phyloP scores from a whole-genome alignment of 163 green algal genomes.

The Scenedesmus sp. region DNA sequence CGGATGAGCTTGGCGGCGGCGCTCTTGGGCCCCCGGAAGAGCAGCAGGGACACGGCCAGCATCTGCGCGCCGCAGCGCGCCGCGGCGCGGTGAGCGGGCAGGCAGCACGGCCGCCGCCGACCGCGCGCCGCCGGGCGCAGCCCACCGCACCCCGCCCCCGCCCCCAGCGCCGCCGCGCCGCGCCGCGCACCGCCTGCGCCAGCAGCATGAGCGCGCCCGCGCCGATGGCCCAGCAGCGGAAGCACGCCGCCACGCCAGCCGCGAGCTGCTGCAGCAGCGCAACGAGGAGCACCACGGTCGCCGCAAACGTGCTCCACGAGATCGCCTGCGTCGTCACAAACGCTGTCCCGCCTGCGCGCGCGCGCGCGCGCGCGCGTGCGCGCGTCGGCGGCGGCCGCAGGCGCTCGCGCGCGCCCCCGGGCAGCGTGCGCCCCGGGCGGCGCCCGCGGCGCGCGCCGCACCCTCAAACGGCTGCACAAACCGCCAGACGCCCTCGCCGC shows the following conservation, averaged over 20 bases:
- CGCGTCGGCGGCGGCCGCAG: background rate
- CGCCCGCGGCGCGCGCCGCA: too few species aligned
- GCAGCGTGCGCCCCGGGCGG: too few species aligned
- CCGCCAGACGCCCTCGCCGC: conserved; percentile 54
- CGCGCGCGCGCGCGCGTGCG: background rate
- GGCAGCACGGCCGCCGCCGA: too few species aligned
- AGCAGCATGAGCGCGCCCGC: conserved; percentile 68
- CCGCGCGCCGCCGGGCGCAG: too few species aligned
- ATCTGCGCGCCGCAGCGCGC: conserved; percentile 63
- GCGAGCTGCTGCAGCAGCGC: conserved; percentile 60
- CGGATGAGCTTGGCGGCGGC: background rate
- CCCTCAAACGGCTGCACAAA: conserved; percentile 86
- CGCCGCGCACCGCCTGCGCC: conserved; percentile 72
- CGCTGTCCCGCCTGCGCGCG: conserved; percentile 61
- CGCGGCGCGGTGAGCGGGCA: too few species aligned
- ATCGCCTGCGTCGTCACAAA: conserved; percentile 84
- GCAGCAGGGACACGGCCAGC: conserved; percentile 67
- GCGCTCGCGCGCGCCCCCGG: too few species aligned
- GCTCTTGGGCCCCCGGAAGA: conserved; percentile 40
- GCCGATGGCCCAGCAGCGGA: conserved; percentile 68
- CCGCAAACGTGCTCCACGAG: conserved; percentile 81
- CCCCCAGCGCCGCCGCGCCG: too few species aligned
- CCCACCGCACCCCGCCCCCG: too few species aligned
- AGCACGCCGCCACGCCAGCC: conserved; percentile 65
- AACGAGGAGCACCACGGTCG: conserved; percentile 58